phyloP scores from a whole-genome alignment of 2,329 filamentous ascomycete species.

The Colletotrichum tropicale region DNA sequence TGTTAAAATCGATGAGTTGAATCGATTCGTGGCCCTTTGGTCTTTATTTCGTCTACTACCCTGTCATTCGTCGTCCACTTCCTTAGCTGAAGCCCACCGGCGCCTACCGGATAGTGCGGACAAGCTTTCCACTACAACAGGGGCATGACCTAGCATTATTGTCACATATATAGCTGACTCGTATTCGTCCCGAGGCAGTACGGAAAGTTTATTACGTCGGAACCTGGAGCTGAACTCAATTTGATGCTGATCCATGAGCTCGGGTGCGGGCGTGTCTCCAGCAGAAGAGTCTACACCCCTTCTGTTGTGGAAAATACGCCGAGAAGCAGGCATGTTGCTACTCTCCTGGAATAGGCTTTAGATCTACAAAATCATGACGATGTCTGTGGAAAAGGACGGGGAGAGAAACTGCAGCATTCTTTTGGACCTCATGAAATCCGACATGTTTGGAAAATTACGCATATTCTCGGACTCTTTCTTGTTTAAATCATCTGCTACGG shows the following conservation, averaged over 20 bases:
- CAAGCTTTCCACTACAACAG: not conserved
- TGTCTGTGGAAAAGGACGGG: fast-evolving
- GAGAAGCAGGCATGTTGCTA: not conserved
- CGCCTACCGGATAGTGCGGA: not conserved
- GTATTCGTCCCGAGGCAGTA: not conserved
- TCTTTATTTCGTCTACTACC: not conserved
- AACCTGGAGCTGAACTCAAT: not conserved
- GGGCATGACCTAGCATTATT: not conserved
- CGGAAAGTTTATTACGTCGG: not conserved
- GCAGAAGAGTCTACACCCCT: not conserved
- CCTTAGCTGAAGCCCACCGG: not conserved
- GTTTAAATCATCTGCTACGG: not conserved
- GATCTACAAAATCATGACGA: not conserved
- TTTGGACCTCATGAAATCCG: not conserved
- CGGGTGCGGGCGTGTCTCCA: not conserved
- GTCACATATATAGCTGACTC: not conserved
- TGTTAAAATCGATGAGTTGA: not conserved
- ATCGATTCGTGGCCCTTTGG: not conserved
- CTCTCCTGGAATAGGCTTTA: not conserved
- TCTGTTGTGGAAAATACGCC: not conserved
- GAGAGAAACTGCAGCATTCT: not conserved
- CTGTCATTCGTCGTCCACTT: not conserved
- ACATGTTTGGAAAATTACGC: fast-evolving
- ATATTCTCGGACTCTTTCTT: not conserved
- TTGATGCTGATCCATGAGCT: not conserved